Evolutionary conservation across 192 early-diverging fungal species (phyloP).

Genomic region (Coemansia pectinata): DNA sequence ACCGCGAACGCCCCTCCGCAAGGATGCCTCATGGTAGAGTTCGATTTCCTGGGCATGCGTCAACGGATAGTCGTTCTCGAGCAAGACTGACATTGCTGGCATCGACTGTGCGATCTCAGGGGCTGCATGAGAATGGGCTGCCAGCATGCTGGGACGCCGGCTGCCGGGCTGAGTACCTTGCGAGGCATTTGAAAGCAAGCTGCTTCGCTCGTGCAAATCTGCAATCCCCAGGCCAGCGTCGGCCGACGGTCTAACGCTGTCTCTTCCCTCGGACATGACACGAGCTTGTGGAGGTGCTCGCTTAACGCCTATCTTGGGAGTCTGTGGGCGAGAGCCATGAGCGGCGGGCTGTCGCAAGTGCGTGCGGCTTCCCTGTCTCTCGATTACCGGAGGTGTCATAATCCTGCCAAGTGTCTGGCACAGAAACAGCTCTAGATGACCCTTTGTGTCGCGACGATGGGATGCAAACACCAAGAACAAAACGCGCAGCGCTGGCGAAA

Average conservation of each 20-base stretch:
- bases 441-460: conserved; percentile 40
- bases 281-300: conserved; percentile 12
- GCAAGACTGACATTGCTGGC: conserved; percentile 17
- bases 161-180: conserved; percentile 8
- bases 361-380: conserved; percentile 33
- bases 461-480: conserved; percentile 55
- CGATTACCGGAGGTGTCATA: conserved; percentile 34
- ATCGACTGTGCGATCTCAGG: neutral
- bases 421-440: conserved; percentile 53
- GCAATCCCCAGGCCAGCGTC: conserved; percentile 15
- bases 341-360: conserved; percentile 15
- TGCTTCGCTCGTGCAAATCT: conserved; percentile 1
- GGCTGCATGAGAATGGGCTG: neutral
- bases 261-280: neutral
- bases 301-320: conserved; percentile 18
- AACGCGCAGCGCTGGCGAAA: conserved; percentile 52
- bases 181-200: neutral
- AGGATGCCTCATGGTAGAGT: conserved; percentile 38
- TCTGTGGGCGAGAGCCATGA: conserved; percentile 8
- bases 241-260: neutral
- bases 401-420: conserved; percentile 49
- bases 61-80: conserved; percentile 26
- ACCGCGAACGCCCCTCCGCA: conserved; percentile 47
- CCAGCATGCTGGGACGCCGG: conserved; percentile 19
- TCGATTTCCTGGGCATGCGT: conserved; percentile 41